These are phyloP conservation scores for Hawksworthiomyces lignivorus DNA, from an alignment of 2,329 filamentous ascomycete species.

Conservation along the genomic window DNA sequence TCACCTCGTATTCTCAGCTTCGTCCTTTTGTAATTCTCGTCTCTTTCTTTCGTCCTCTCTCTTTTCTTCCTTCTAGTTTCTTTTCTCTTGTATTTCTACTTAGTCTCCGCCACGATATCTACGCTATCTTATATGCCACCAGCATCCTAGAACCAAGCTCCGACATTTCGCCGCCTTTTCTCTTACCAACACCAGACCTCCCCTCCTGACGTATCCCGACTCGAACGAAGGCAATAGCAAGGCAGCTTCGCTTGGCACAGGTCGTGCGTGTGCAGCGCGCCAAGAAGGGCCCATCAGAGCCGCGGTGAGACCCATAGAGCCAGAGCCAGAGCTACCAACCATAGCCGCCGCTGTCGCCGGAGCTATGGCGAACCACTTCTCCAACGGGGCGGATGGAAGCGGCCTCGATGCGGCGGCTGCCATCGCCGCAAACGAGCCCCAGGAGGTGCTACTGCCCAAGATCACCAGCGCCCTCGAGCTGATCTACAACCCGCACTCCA, in stretches of 20 bases:
- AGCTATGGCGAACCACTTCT: conserved; percentile 9
- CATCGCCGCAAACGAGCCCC: conserved; percentile 9
- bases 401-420: conserved; percentile 20
- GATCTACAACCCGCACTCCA: conserved; percentile 74
- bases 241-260: too few species aligned
- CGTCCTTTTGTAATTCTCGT: neutral
- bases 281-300: too few species aligned
- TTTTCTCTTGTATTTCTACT: too few species aligned
- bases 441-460: conserved; percentile 42
- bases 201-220: too few species aligned
- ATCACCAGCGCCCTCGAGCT: conserved; percentile 82
- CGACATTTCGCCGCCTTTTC: neutral
- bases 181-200: too few species aligned
- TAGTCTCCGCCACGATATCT: too few species aligned
- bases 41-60: too few species aligned
- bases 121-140: too few species aligned
- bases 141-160: neutral
- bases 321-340: too few species aligned
- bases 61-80: neutral
- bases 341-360: neutral
- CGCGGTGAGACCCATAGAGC: too few species aligned
- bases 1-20: neutral
- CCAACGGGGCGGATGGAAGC: conserved; percentile 16
- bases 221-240: too few species aligned
- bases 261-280: too few species aligned